Evolutionary conservation across 108 stramenopile genomes (phyloP).

Genomic region (Cyclostephanos invisitatus): DNA sequence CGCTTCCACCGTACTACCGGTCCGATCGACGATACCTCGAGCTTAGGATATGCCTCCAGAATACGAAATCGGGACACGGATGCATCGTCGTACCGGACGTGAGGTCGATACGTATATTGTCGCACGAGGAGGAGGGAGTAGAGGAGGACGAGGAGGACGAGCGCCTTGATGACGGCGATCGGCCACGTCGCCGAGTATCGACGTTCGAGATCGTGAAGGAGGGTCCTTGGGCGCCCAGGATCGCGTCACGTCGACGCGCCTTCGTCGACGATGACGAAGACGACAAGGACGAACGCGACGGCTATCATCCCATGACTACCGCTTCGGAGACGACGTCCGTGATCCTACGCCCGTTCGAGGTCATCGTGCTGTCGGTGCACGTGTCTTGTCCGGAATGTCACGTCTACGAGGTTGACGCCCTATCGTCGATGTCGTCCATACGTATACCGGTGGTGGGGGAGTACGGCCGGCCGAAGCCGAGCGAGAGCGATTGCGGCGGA

Average conservation of each 20-base stretch:
- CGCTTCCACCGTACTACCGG: constrained; percentile 10
- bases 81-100: constrained; percentile 20
- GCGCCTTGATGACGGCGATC: background rate
- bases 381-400: constrained; percentile 34
- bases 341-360: constrained; percentile 40
- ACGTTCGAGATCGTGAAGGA: constrained; percentile 27
- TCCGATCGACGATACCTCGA: constrained; percentile 28
- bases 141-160: constrained; percentile 26
- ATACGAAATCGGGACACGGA: constrained; percentile 40
- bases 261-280: background rate
- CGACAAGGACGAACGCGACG: background rate
- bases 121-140: constrained; percentile 34
- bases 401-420: constrained; percentile 36
- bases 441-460: constrained; percentile 23
- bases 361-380: constrained; percentile 33
- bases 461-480: background rate
- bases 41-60: constrained; percentile 42
- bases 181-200: background rate
- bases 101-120: constrained; percentile 13
- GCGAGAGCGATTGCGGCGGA: background rate
- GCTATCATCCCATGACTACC: background rate
- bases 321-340: background rate
- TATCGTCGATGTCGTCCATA: constrained; percentile 44
- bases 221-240: constrained; percentile 45
- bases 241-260: constrained; percentile 14